These are phyloP conservation scores for Aspergillus sp. DNA, from an alignment of 2,329 filamentous ascomycete species.

Conservation along the genomic window DNA sequence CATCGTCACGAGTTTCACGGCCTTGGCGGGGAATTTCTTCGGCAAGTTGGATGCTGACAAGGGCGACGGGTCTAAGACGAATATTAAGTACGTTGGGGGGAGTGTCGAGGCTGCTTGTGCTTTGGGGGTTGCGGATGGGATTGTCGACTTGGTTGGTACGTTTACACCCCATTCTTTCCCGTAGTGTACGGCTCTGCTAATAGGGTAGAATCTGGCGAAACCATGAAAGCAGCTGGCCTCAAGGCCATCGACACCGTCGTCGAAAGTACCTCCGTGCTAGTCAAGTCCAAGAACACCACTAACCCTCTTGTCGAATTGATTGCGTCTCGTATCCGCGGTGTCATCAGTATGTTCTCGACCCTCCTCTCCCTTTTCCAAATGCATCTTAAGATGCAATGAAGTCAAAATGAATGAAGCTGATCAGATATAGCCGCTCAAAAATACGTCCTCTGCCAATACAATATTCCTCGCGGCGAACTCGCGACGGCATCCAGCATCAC, in stretches of 20 bases:
- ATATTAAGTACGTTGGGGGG: conserved; percentile 87
- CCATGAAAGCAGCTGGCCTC: conserved; percentile 90
- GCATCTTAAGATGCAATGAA: no score
- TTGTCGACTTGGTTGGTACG: conserved; percentile 92
- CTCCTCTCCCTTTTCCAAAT: no score
- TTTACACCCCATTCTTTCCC: conserved; percentile 23
- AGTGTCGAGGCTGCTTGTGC: conserved; percentile 97
- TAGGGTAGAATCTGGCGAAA: conserved; percentile 80
- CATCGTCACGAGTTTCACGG: conserved; percentile 90
- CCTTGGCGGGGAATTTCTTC: conserved; percentile 77
- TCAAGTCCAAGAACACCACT: conserved; percentile 78
- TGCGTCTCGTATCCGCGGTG: conserved; percentile 75
- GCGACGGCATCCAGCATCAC: conserved; percentile 65
- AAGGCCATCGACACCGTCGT: conserved; percentile 92
- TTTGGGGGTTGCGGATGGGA: conserved; percentile 88
- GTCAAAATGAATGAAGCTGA: no score
- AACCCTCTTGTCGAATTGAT: conserved; percentile 80
- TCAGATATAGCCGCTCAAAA: conserved; percentile 61
- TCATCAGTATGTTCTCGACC: conserved; percentile 58
- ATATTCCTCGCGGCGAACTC: conserved; percentile 66
- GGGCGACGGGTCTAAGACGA: conserved; percentile 54
- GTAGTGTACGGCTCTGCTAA: conserved; percentile 2
- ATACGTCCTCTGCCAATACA: conserved; percentile 95
- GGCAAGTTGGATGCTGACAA: conserved; percentile 56
- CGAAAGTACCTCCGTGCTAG: conserved; percentile 76